These are phyloP conservation scores for Ulmus americana DNA, from an alignment of 331 rosid species.

Conservation along the genomic window DNA sequence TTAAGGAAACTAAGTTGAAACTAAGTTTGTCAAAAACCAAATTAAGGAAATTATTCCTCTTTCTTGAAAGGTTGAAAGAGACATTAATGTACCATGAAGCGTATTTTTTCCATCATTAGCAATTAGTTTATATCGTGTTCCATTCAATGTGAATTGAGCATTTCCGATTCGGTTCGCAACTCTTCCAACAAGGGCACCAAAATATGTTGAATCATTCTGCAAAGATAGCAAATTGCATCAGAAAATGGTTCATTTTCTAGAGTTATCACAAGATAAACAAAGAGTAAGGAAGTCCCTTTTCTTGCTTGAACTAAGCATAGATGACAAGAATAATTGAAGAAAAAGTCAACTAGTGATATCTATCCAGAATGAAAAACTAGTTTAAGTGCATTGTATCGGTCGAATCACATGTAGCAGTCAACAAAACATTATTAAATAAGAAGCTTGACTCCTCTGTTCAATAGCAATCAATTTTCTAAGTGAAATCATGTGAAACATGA, in stretches of 20 bases:
- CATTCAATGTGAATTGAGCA: conserved; percentile 61
- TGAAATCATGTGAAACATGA: background rate
- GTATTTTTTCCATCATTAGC: conserved; percentile 66
- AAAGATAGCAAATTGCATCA: conserved; percentile 11
- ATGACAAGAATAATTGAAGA: too few species aligned
- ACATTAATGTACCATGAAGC: conserved; percentile 22
- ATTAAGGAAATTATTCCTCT: background rate
- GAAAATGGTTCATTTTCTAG: too few species aligned
- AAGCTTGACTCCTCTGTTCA: background rate
- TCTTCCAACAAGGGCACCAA: conserved; percentile 74
- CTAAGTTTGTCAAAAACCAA: background rate
- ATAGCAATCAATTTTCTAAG: background rate
- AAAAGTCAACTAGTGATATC: too few species aligned
- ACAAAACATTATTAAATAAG: background rate
- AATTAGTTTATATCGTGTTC: conserved; percentile 52
- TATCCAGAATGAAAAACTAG: too few species aligned
- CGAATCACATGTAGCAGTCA: background rate
- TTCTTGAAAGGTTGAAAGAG: too few species aligned
- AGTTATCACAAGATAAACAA: background rate
- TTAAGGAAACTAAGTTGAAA: too few species aligned
- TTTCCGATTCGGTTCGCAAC: conserved; percentile 83
- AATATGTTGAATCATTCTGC: conserved; percentile 60
- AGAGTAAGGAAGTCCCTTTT: too few species aligned
- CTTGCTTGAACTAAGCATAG: too few species aligned
- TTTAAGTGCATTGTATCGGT: background rate